Percentiles rank a stretch among this genome's conserved stretches.
Conservation (phyloP, 495 filamentous ascomycete species). For the Penicillium malachiteum region DNA sequence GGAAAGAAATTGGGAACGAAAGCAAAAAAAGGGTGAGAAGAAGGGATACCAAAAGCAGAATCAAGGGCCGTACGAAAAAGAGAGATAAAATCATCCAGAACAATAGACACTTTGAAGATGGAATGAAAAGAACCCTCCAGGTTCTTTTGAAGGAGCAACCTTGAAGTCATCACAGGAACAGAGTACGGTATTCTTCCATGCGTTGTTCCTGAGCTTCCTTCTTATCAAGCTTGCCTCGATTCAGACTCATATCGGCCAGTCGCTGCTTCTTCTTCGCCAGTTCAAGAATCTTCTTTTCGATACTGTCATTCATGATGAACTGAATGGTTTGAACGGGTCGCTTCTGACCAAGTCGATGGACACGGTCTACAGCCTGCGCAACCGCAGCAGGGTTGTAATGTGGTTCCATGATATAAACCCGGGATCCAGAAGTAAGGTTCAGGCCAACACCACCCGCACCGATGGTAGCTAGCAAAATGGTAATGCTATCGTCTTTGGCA, state of each 20-base stretch:
- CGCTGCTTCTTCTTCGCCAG: conserved; percentile 89
- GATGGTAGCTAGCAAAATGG: conserved; percentile 86
- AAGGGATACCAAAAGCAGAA: background rate
- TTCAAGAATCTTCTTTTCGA: conserved; percentile 90
- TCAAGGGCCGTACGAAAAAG: too few relatives aligned
- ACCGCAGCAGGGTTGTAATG: conserved; percentile 96
- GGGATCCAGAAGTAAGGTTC: conserved; percentile 81
- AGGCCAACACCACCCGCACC: conserved; percentile 89
- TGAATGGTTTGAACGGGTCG: conserved; percentile 75
- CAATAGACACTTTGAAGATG: too few relatives aligned
- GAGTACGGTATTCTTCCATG: conserved; percentile 74
- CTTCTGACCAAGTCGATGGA: conserved; percentile 90
- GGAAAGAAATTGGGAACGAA: background rate
- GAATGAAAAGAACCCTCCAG: too few relatives aligned
- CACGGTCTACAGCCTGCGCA: conserved; percentile 89
- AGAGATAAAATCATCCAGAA: too few relatives aligned
- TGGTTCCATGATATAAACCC: conserved; percentile 95
- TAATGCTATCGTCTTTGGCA: conserved; percentile 66
- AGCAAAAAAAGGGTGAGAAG: background rate
- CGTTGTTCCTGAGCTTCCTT: conserved; percentile 71
- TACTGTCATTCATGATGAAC: conserved; percentile 85
- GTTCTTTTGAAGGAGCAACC: background rate
- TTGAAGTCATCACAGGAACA: conserved; percentile 63
- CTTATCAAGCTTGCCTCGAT: conserved; percentile 66
- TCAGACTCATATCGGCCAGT: conserved; percentile 83